Evolutionary conservation across 768 basidiomycete species (phyloP).

Genomic region (Tulasnella sp.): DNA sequence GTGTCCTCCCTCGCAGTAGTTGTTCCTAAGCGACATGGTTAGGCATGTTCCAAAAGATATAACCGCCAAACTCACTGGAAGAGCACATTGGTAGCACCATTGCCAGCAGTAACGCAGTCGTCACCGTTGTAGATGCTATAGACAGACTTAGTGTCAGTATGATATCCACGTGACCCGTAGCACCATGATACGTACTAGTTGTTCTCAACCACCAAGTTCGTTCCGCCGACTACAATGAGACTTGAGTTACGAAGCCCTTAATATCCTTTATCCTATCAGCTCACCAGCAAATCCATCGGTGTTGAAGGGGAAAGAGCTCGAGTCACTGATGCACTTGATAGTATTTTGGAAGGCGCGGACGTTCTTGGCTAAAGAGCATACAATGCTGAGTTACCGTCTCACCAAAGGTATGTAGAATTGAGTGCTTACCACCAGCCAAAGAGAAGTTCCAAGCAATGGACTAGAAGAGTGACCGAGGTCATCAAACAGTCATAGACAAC

Average conservation of each 20-base stretch:
- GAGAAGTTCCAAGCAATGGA: slow-evolving; percentile 51
- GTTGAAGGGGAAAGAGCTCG: slow-evolving; percentile 33
- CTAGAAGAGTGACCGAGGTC: slow-evolving; percentile 23
- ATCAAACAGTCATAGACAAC: neutral
- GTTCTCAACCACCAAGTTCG: neutral
- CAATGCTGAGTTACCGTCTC: neutral
- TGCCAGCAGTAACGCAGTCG: slow-evolving; percentile 38
- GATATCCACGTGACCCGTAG: no score
- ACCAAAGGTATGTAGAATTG: no score
- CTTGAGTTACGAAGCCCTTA: slow-evolving; percentile 26
- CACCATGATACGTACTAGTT: neutral
- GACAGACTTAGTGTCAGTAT: neutral
- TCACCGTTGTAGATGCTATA: slow-evolving; percentile 30
- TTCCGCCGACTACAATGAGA: slow-evolving; percentile 16
- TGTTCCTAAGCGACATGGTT: slow-evolving; percentile 21
- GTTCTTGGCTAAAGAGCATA: slow-evolving; percentile 29
- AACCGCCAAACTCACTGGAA: slow-evolving; percentile 20
- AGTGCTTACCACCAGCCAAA: slow-evolving; percentile 24
- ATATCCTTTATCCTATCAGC: slow-evolving; percentile 8
- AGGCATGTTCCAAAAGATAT: neutral
- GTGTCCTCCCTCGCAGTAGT: slow-evolving; percentile 37
- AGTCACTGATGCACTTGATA: slow-evolving; percentile 21
- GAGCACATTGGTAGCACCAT: slow-evolving; percentile 34
- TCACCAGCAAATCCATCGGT: slow-evolving; percentile 28
- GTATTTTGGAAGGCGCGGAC: slow-evolving; percentile 42